Percentiles rank a stretch among this genome's conserved stretches.
Conservation (phyloP, 352 stramenopile species). For the Globisporangium solare region DNA sequence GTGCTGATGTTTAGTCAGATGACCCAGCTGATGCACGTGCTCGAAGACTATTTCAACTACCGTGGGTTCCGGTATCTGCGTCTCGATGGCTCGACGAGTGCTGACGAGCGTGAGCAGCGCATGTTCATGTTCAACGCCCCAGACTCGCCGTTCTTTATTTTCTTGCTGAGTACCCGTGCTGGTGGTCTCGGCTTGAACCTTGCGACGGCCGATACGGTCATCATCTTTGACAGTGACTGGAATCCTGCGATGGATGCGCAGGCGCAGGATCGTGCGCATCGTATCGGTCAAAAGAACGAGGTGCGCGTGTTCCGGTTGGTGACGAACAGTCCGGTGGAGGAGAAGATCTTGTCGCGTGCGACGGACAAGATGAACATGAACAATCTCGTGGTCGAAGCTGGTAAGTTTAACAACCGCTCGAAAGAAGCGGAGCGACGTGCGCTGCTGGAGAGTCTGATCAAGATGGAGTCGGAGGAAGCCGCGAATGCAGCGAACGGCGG, state of each 20-base stretch:
- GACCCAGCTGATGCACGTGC: conserved; percentile 87
- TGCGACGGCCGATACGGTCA: conserved; percentile 97
- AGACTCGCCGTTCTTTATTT: conserved; percentile 91
- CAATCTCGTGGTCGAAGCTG: conserved; percentile 85
- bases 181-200: conserved; percentile 98
- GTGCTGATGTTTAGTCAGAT: conserved; percentile 92
- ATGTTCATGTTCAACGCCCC: conserved; percentile 98
- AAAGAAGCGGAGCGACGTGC: conserved; percentile 84
- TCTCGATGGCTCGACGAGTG: conserved; percentile 95
- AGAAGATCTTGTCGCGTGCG: conserved; percentile 83
- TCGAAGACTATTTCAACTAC: conserved; percentile 90
- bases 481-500: conserved; percentile 49
- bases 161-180: conserved; percentile 96
- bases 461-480: conserved; percentile 87
- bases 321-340: conserved; percentile 84
- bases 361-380: conserved; percentile 93
- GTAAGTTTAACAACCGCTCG: conserved; percentile 86
- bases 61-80: conserved; percentile 92
- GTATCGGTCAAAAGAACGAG: conserved; percentile 91
- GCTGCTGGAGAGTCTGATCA: conserved; percentile 84
- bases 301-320: conserved; percentile 85
- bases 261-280: conserved; percentile 88
- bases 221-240: conserved; percentile 99
- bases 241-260: conserved; percentile 97
- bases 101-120: conserved; percentile 94